Evolutionary conservation across 306 rosid species (phyloP).

Genomic region (Lupinus albus): DNA sequence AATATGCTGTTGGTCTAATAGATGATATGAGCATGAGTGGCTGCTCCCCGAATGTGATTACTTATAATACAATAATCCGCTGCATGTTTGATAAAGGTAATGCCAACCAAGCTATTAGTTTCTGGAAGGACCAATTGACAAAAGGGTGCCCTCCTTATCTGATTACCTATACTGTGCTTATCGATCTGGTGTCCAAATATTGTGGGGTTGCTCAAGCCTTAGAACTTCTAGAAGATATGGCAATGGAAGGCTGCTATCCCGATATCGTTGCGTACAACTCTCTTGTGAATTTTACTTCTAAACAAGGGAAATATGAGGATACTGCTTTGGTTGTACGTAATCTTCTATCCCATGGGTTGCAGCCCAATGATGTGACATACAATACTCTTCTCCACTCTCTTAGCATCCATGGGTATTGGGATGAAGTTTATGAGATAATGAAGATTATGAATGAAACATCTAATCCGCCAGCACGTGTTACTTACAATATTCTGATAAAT

Average conservation of each 20-base stretch:
- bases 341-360: slow-evolving; percentile 62
- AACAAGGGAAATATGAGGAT: slow-evolving; percentile 64
- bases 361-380: slow-evolving; percentile 72
- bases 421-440: slow-evolving; percentile 68
- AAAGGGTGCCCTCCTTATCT: slow-evolving; percentile 87
- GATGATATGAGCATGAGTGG: slow-evolving; percentile 85
- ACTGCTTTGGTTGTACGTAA: slow-evolving; percentile 55
- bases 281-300: slow-evolving; percentile 67
- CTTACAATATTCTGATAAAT: slow-evolving; percentile 80
- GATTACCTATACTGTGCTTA: slow-evolving; percentile 73
- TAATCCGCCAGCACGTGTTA: slow-evolving; percentile 63
- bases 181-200: slow-evolving; percentile 73
- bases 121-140: slow-evolving; percentile 82
- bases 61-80: slow-evolving; percentile 77
- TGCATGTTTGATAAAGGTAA: slow-evolving; percentile 58
- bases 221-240: slow-evolving; percentile 82
- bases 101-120: slow-evolving; percentile 62
- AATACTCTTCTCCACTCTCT: slow-evolving; percentile 79
- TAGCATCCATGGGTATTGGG: slow-evolving; percentile 63
- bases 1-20: slow-evolving; percentile 63
- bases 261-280: slow-evolving; percentile 77
- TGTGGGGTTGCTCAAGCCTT: slow-evolving; percentile 64
- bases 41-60: slow-evolving; percentile 80
- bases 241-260: slow-evolving; percentile 80
- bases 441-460: slow-evolving; percentile 63